Conservation (phyloP, 2,329 filamentous ascomycete species). For the Bisporella sp. region DNA sequence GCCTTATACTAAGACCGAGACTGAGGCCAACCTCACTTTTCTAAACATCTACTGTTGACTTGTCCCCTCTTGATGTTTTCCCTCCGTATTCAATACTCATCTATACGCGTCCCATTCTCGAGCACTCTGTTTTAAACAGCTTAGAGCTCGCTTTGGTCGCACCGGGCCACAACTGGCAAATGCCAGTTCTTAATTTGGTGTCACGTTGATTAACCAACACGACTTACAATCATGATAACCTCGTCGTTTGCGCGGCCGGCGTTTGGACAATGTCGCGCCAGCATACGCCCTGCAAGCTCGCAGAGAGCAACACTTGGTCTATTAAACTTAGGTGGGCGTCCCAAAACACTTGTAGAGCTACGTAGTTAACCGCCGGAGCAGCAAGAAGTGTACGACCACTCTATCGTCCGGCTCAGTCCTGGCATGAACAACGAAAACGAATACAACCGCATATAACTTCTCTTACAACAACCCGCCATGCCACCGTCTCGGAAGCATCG, state of each 20-base stretch:
- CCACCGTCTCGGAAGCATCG: background rate
- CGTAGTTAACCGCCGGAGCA: background rate
- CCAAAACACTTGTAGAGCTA: background rate
- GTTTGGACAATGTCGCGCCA: background rate
- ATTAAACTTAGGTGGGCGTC: background rate
- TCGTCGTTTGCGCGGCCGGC: background rate
- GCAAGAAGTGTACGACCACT: background rate
- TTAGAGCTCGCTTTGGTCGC: background rate
- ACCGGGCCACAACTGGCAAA: background rate
- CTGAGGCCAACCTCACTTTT: background rate
- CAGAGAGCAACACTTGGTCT: background rate
- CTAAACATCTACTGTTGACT: background rate
- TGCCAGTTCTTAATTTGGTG: background rate
- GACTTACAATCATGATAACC: background rate
- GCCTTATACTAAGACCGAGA: background rate
- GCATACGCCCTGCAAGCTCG: background rate
- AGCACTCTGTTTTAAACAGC: background rate
- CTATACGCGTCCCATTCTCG: background rate
- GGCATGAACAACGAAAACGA: background rate
- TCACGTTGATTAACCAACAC: background rate
- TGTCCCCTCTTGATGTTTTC: no score
- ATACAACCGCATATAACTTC: background rate
- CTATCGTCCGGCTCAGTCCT: background rate
- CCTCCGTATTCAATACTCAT: background rate
- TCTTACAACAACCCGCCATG: background rate